phyloP scores from a whole-genome alignment of 73 alveolate genomes.

The Effrenium voratum region DNA sequence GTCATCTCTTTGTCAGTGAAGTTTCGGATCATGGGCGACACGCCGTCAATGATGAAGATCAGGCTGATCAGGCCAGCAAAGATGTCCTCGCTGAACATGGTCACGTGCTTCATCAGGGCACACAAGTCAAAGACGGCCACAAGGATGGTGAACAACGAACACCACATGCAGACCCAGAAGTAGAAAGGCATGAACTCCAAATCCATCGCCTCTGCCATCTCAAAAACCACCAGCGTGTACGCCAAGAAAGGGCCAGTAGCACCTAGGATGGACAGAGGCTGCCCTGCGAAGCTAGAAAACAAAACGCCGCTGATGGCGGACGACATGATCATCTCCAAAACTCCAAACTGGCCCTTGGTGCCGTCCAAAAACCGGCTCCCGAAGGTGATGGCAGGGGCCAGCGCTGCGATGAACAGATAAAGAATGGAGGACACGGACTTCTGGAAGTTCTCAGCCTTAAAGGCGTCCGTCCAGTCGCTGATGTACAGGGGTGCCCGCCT shows the following conservation, averaged over 20 bases:
- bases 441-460: background rate
- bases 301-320: background rate
- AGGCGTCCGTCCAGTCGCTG: conserved; percentile 20
- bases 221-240: background rate
- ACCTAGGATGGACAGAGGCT: background rate
- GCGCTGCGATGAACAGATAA: too few species aligned
- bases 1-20: background rate
- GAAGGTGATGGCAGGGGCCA: too few species aligned
- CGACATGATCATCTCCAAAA: background rate
- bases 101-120: conserved; percentile 17
- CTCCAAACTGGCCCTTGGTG: conserved; percentile 16
- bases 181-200: background rate
- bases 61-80: conserved; percentile 5
- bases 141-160: background rate
- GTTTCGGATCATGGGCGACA: background rate
- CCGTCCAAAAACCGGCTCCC: background rate
- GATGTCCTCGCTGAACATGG: conserved; percentile 5
- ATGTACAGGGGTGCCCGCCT: background rate
- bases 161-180: conserved; percentile 8
- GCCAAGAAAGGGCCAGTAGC: conserved; percentile 26
- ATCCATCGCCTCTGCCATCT: background rate
- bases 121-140: background rate
- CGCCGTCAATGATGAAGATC: conserved; percentile 4
- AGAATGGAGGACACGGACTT: background rate
- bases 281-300: background rate